phyloP scores from a whole-genome alignment of 768 basidiomycete species.

The Tricholoma terreum region DNA sequence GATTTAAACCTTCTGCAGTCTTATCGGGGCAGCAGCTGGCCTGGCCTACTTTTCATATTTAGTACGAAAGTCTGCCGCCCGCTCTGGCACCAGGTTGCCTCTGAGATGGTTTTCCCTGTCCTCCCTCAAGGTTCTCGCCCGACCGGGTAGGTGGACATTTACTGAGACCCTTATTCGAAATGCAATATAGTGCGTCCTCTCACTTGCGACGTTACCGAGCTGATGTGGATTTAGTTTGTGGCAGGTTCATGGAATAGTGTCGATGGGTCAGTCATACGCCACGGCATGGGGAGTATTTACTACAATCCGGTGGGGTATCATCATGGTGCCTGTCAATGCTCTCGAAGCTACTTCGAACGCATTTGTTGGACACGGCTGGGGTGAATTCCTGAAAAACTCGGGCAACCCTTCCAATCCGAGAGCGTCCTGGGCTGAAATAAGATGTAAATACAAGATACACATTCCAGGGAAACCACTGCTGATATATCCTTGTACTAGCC shows the following conservation, averaged over 20 bases:
- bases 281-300: constrained; percentile 25
- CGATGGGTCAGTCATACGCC: constrained; percentile 21
- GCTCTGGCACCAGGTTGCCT: not conserved
- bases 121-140: constrained; percentile 5
- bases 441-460: not conserved
- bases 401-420: not conserved
- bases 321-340: constrained; percentile 22
- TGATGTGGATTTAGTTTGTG: constrained; percentile 12
- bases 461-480: not conserved
- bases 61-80: not conserved
- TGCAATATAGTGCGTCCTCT: constrained; percentile 16
- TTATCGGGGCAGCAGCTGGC: not conserved
- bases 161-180: constrained; percentile 18
- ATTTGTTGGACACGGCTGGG: constrained; percentile 26
- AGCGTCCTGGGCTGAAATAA: not conserved
- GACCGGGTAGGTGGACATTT: constrained; percentile 21
- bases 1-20: not conserved
- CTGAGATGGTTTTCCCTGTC: constrained; percentile 11
- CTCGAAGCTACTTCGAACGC: constrained; percentile 19
- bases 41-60: not conserved
- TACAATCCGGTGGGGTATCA: constrained; percentile 25
- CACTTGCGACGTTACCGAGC: not conserved
- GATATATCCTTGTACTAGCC: not conserved
- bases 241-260: constrained; percentile 22
- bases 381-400: constrained; percentile 6